Evolutionary conservation across 257 asterid species (phyloP), one percentile per base, ranked within the genome.

Genomic region (Ilex aquifolium): DNA sequence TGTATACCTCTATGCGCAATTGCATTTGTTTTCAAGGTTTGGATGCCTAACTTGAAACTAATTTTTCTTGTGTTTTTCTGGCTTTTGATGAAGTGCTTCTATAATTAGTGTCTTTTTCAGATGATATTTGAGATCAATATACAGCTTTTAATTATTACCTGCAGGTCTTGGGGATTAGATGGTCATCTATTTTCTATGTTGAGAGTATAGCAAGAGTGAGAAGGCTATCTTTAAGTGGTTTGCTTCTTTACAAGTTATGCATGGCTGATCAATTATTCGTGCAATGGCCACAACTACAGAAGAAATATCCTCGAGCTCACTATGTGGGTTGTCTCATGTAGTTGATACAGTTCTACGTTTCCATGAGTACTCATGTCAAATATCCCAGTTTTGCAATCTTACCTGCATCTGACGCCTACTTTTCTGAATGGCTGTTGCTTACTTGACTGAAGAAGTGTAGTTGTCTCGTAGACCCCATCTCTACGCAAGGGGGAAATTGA

Each of bases 141-240:
- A 68, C 14, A 54, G 32, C 9, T 59, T 57, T 39, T 57, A 21
- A 51, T 48, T 52, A 66, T 56, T 31, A 59, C 64, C 78, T 65
- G 52, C 83, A 91, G 98, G 86, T 80, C 65, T 48, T 89, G 11
- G 93, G 97, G 40, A 69, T 92, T 57, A 82, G 85, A 75, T 89
- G 96, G 98, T 89, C 97, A 1, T 82, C 84, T 58, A 80, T 91
- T 52, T 88, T 88, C 83, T 91, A 91, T 56, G 82, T 91, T 31
- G 96, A 86, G 79, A 92, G 98, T 85, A 92, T 92, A 71, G 98
- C 97, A 57, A 83, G 97, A 82, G 98, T 92, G 44, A 81, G 62
- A 80, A 85, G 81, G 85, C 86, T 88, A 50, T 92, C 98, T 30
- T 75, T 92, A 79, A 92, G 97, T 29, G 95, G 88, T 14, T 69